A percentile compares a stretch with the other conserved stretches of the same genome.
These are phyloP conservation scores for Coemansia sp. DNA, from an alignment of 192 early-diverging fungal species.

Conservation along the genomic window DNA sequence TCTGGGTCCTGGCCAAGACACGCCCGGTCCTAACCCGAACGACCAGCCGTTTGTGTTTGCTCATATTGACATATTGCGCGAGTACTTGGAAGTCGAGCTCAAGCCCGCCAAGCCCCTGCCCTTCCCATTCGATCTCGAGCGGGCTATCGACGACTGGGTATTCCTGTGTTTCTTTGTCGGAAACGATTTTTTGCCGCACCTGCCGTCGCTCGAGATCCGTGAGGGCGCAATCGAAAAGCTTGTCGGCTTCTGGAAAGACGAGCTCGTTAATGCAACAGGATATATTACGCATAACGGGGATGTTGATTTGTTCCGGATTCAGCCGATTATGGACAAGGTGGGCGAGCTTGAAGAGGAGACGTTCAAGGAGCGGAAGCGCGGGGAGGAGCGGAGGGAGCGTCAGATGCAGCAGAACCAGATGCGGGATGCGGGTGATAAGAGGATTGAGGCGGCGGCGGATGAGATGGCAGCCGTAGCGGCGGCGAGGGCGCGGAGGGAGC, in stretches of 20 bases:
- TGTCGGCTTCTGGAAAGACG: constrained; percentile 85
- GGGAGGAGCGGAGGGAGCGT: constrained; percentile 55
- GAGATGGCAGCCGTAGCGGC: constrained; percentile 55
- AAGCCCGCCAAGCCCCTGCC: constrained; percentile 60
- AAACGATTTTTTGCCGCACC: constrained; percentile 95
- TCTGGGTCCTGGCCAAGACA: constrained; percentile 15
- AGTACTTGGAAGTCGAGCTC: constrained; percentile 89
- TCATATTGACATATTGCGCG: constrained; percentile 78
- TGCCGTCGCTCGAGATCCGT: constrained; percentile 91
- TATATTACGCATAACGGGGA: constrained; percentile 86
- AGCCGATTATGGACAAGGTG: constrained; percentile 79
- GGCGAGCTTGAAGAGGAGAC: constrained; percentile 81
- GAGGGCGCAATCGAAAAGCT: constrained; percentile 91
- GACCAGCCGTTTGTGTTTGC: constrained; percentile 81
- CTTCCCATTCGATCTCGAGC: constrained; percentile 84
- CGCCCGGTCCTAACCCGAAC: constrained; percentile 21
- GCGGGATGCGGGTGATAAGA: constrained; percentile 27
- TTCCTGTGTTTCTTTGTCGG: constrained; percentile 97
- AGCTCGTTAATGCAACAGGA: constrained; percentile 71
- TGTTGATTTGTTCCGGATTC: constrained; percentile 70
- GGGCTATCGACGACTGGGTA: constrained; percentile 96
- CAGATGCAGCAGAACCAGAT: constrained; percentile 14
- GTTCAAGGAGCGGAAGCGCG: constrained; percentile 66
- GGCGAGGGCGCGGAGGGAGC: constrained; percentile 40
- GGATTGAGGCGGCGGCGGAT: constrained; percentile 45